phyloP scores from a whole-genome alignment of 2,329 filamentous ascomycete genomes.

The Nothophaeocryptopus gaeumannii region DNA sequence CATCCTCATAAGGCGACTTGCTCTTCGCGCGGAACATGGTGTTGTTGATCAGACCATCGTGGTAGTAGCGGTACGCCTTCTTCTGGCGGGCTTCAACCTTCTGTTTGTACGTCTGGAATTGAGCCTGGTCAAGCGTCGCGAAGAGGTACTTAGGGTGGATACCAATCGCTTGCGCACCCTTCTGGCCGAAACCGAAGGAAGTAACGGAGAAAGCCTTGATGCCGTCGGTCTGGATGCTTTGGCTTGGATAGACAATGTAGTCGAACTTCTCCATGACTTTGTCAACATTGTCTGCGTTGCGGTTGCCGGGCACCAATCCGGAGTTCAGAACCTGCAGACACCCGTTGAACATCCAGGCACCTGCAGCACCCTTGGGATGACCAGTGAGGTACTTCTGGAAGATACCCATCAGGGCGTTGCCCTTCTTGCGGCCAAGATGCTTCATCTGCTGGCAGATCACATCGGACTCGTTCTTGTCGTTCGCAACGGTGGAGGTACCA shows the following conservation, averaged over 20 bases:
- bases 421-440: conserved; percentile 92
- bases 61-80: conserved; percentile 98
- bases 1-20: conserved; percentile 83
- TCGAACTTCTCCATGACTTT: conserved; percentile 96
- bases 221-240: conserved; percentile 92
- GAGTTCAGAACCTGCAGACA: conserved; percentile 92
- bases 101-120: conserved; percentile 75
- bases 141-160: conserved; percentile 95
- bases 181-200: conserved; percentile 98
- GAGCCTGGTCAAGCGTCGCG: conserved; percentile 83
- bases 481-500: conserved; percentile 95
- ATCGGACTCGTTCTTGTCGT: conserved; percentile 99
- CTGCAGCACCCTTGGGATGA: conserved; percentile 97
- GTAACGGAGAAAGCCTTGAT: conserved; percentile 99
- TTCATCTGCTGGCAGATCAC: conserved; percentile 95
- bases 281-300: conserved; percentile 97
- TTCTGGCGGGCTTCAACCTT: conserved; percentile 94
- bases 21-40: conserved; percentile 94
- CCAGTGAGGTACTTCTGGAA: conserved; percentile 99
- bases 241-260: conserved; percentile 94
- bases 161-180: conserved; percentile 95
- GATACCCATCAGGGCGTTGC: conserved; percentile 91
- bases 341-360: conserved; percentile 99
- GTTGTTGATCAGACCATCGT: conserved; percentile 98
- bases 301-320: conserved; percentile 92